Conservation (phyloP, 1,284 basidiomycete species). For the Phaffia rhodozyma region DNA sequence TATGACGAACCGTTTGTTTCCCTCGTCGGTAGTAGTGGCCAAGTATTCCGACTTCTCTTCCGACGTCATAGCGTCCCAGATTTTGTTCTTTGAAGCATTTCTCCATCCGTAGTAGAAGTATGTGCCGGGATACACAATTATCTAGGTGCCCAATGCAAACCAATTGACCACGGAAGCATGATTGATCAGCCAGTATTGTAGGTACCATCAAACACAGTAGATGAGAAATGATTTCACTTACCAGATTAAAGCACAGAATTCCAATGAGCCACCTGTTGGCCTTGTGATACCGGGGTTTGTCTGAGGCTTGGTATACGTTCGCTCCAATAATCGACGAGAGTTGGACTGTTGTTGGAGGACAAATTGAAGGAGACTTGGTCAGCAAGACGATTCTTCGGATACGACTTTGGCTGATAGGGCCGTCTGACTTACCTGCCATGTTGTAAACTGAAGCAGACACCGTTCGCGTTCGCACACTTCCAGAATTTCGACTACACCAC, state of each 20-base stretch:
- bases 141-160: neutral
- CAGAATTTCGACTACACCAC: constrained; percentile 13
- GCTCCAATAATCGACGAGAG: constrained; percentile 24
- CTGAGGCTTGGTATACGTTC: constrained; percentile 28
- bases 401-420: neutral
- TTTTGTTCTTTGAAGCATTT: constrained; percentile 23
- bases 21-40: constrained; percentile 24
- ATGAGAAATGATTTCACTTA: neutral
- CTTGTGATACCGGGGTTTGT: constrained; percentile 27
- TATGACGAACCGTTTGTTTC: constrained; percentile 25
- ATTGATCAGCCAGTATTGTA: constrained; percentile 21
- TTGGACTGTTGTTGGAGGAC: constrained; percentile 22
- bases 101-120: constrained; percentile 23
- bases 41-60: constrained; percentile 25
- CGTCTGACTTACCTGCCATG: constrained; percentile 22
- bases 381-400: too few species aligned
- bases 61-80: constrained; percentile 25
- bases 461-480: constrained; percentile 29
- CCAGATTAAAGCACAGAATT: constrained; percentile 22
- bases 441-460: constrained; percentile 29
- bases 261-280: constrained; percentile 28
- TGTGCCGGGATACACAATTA: constrained; percentile 22
- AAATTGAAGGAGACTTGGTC: neutral
- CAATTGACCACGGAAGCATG: constrained; percentile 20
- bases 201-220: constrained; percentile 10